Base-by-base conservation (phyloP, 495 filamentous ascomycete genomes). In the Cladorrhinum samala region DNA sequence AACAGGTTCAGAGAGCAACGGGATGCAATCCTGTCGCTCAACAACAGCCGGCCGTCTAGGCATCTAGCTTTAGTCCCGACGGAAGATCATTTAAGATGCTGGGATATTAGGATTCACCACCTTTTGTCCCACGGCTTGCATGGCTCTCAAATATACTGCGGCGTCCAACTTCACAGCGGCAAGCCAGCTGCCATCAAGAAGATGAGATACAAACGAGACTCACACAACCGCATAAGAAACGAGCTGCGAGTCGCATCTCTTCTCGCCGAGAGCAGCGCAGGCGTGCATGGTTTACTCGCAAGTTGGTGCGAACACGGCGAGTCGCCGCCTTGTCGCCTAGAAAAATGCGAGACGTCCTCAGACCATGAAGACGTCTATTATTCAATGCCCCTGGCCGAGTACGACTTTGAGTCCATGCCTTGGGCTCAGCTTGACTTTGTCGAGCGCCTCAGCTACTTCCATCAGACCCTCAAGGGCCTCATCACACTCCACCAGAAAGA, bases 381-480 rank as follows among this genome's bases (percentile, higher is more conserved):
- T 14, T 41, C 39, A 5, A 41, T 18, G 39, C 39, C 39, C n/a
- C n/a, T 41, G 5, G 39, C 39, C 39, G 39, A 41, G 39, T 41
- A n/a, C n/a, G 39, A 41, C 39, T 41, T 41, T 41, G 39, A 41
- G 39, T n/a, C 39, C n/a, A 41, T 41, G 39, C 39, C 39, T 9
- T 41, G 39, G 39, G 39, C 13, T 41, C 39, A 41, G n/a, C 39
- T 41, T n/a, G 17, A 41, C 13, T 41, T 18, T 18, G 17, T 14
- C 17, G 39, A 41, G 11, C 39, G 39, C n/a, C 17, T 41, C 13
- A 5, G 13, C 13, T 41, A 41, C 17, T 41, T 41, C n/a, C n/a
- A 41, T 18, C 39, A 41, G 17, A 41, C 39, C 17, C 39, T 41
- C n/a, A 6, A 4, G 17, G 39, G 39, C 6, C n/a, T 41, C 5